Conservation (phyloP, 2,329 filamentous ascomycete genomes). For the Alternaria brassicae region DNA sequence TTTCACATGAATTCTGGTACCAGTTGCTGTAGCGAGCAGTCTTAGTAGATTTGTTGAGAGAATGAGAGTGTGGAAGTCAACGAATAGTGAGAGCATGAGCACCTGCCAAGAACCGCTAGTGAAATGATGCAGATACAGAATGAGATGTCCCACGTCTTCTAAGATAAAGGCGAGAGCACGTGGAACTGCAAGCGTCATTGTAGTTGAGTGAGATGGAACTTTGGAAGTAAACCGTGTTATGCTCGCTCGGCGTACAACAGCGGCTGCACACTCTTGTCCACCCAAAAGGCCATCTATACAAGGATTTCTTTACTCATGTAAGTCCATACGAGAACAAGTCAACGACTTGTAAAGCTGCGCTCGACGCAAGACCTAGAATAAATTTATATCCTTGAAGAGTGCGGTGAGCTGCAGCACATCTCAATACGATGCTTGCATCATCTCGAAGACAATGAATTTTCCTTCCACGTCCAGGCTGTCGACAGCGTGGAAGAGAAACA, state of each 20-base stretch:
- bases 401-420: background rate
- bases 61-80: background rate
- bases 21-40: fast-evolving
- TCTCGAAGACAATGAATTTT: background rate
- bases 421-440: background rate
- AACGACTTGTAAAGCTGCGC: background rate
- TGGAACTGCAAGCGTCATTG: fast-evolving
- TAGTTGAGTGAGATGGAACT: background rate
- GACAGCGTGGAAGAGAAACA: background rate
- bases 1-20: no score
- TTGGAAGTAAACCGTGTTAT: background rate
- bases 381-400: background rate
- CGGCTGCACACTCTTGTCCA: background rate
- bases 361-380: fast-evolving
- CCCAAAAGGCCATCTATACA: background rate
- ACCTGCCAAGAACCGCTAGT: background rate
- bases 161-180: background rate
- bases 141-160: background rate
- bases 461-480: background rate
- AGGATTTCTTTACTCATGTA: background rate
- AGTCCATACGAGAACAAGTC: background rate
- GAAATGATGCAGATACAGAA: background rate
- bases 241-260: background rate
- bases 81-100: background rate
- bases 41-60: background rate